Base-by-base conservation (phyloP, 768 basidiomycete species). In the Tricholoma terreum region DNA sequence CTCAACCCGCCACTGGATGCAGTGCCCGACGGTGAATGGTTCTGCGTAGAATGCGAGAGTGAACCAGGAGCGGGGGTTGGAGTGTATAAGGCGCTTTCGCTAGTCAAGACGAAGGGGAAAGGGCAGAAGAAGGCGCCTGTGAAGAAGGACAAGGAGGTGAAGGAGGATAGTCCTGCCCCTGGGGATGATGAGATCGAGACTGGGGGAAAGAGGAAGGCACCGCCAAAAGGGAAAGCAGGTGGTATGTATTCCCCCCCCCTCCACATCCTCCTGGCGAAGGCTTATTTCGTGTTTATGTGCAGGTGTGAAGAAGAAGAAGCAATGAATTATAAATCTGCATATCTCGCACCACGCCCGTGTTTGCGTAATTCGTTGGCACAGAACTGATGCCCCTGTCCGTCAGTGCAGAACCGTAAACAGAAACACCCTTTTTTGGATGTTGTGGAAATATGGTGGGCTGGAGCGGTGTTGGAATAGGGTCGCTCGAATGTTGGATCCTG, bases 21-120 rank as follows among this genome's bases (percentile, higher is more conserved):
- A 4, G 76, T 95, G 15, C 95, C 95, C 0, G 88, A 90, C 33
- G 95, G 91, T 35, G 90, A 94, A 73, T 94, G 94, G 93, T 93
- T 93, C 78, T 96, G 94, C 65, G 85, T 88, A 0, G 77, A 83
- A 55, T 96, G 94, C 66, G 70, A 73, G 9, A 77, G 77, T 33
- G 78, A 82, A 19, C 86, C 86, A 3, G 82, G 81, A 9, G 82
- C 81, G 5, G 80, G 83, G 6, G 76, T 81, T 4, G 81, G 79
- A 17, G 38, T 19, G 8, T 42, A 19, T 24, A 49, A 49, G 27
- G 27, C 46, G 27, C 5, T 30, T 3, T 15, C 65, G 67, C 9
- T 73, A 72, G 67, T 71, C 72, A 3, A 60, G 63, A 0, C 67
- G 67, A 54, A 69, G 46, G 63, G 63, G 46, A 61, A 65, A 52